phyloP scores from a whole-genome alignment of 2,329 filamentous ascomycete genomes.

The Cladobotryum protrusum region DNA sequence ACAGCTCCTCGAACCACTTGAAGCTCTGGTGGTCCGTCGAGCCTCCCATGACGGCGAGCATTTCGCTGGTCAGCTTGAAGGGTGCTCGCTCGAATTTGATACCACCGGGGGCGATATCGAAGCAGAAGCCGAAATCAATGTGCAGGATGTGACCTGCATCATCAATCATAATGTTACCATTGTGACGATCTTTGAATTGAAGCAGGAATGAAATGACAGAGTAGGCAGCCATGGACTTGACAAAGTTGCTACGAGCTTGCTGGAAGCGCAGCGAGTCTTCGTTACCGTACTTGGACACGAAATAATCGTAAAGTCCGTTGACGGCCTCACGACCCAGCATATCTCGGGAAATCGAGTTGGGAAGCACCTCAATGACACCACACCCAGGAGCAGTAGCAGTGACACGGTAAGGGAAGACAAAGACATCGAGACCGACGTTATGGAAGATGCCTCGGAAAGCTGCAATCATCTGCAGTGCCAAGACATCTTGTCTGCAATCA shows the following conservation, averaged over 20 bases:
- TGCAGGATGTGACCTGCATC: slow-evolving; percentile 95
- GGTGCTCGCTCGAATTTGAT: slow-evolving; percentile 97
- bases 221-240: slow-evolving; percentile 99
- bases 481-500: slow-evolving; percentile 93
- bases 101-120: slow-evolving; percentile 94
- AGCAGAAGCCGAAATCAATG: slow-evolving; percentile 99
- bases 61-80: slow-evolving; percentile 95
- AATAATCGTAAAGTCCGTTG: slow-evolving; percentile 98
- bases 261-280: slow-evolving; percentile 94
- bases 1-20: slow-evolving; percentile 93
- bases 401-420: slow-evolving; percentile 93
- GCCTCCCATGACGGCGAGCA: slow-evolving; percentile 98
- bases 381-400: slow-evolving; percentile 96
- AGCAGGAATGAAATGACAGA: slow-evolving; percentile 93
- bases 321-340: slow-evolving; percentile 98
- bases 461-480: slow-evolving; percentile 95
- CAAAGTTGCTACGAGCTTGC: slow-evolving; percentile 91
- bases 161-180: slow-evolving; percentile 99
- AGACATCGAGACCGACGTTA: slow-evolving; percentile 89
- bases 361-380: slow-evolving; percentile 95
- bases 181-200: slow-evolving; percentile 98
- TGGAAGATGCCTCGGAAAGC: slow-evolving; percentile 97
- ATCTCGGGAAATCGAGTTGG: slow-evolving; percentile 95
- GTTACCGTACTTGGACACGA: slow-evolving; percentile 92
- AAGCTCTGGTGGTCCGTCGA: slow-evolving; percentile 79